Evolutionary conservation across 2,329 filamentous ascomycete genomes (phyloP).

Genomic region (Pseudocercospora ulei): DNA sequence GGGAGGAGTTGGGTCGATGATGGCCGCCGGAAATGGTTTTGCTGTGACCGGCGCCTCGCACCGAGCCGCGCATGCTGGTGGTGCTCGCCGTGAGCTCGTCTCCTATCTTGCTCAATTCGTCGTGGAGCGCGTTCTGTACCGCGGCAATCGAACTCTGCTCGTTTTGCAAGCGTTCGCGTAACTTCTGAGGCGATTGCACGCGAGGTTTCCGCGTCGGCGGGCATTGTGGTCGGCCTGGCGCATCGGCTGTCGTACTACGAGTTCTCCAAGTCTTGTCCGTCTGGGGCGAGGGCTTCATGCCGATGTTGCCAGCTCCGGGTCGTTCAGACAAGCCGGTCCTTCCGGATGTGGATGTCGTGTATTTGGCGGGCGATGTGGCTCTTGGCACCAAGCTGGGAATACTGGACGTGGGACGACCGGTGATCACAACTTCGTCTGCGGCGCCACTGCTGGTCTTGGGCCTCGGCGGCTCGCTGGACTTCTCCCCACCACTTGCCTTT

Average conservation of each 20-base stretch:
- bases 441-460: constrained; percentile 27
- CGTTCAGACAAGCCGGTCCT: constrained; percentile 45
- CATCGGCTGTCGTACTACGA: constrained; percentile 18
- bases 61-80: constrained; percentile 18
- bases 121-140: constrained; percentile 59
- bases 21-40: constrained; percentile 22
- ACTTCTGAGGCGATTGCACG: constrained; percentile 55
- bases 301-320: constrained; percentile 43
- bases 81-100: constrained; percentile 57
- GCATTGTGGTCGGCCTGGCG: constrained; percentile 7
- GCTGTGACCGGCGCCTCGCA: constrained; percentile 16
- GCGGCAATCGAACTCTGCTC: constrained; percentile 67
- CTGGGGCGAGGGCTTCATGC: constrained; percentile 53
- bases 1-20: constrained; percentile 19
- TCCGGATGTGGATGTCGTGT: constrained; percentile 37
- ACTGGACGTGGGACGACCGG: constrained; percentile 35
- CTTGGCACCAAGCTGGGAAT: constrained; percentile 42
- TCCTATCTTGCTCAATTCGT: constrained; percentile 69
- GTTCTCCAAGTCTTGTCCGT: constrained; percentile 25
- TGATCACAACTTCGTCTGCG: constrained; percentile 27
- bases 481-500: constrained; percentile 20
- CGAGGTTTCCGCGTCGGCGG: constrained; percentile 46
- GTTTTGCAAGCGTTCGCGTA: constrained; percentile 71
- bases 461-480: constrained; percentile 20
- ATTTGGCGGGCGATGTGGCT: constrained; percentile 33